Percentiles rank a stretch among this genome's conserved stretches.
Conservation (phyloP, 768 basidiomycete genomes). For the Boletus rex-veris region DNA sequence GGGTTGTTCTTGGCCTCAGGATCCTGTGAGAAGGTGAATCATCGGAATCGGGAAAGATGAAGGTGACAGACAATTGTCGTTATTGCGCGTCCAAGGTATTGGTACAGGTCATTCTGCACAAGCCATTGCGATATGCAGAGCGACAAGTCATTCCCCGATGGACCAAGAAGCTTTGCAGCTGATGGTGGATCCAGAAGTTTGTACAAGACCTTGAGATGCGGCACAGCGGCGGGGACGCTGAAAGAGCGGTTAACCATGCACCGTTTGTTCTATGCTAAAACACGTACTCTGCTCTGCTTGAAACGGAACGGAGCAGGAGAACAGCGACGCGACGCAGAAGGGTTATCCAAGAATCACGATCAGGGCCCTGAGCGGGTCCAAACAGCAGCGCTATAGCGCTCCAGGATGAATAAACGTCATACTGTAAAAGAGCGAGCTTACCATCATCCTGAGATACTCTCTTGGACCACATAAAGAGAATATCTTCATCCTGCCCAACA, state of each 20-base stretch:
- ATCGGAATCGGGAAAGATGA: not conserved
- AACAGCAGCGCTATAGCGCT: conserved; percentile 38
- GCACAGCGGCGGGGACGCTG: conserved; percentile 46
- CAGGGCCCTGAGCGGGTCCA: conserved; percentile 34
- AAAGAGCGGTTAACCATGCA: not conserved
- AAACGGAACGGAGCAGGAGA: conserved; percentile 51
- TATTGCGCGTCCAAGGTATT: conserved; percentile 17
- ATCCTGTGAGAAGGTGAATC: conserved; percentile 39
- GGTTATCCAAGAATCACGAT: conserved; percentile 55
- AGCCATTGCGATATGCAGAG: conserved; percentile 43
- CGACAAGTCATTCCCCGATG: conserved; percentile 31
- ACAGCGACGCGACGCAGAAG: conserved; percentile 50
- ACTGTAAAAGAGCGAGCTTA: conserved; percentile 1
- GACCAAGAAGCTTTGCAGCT: conserved; percentile 18
- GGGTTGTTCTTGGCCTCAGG: conserved; percentile 48
- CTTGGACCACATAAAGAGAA: conserved; percentile 34
- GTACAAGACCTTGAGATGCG: conserved; percentile 51
- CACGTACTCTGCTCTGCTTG: conserved; percentile 49
- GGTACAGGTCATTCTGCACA: conserved; percentile 45
- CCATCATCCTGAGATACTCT: conserved; percentile 20
- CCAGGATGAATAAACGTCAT: not conserved
- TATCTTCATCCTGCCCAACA: conserved; percentile 41
- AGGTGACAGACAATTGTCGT: conserved; percentile 45
- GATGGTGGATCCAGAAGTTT: conserved; percentile 37
- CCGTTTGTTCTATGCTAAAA: not conserved